Evolutionary conservation across 192 early-diverging fungal genomes (phyloP).

Genomic region (Backusella luteola): DNA sequence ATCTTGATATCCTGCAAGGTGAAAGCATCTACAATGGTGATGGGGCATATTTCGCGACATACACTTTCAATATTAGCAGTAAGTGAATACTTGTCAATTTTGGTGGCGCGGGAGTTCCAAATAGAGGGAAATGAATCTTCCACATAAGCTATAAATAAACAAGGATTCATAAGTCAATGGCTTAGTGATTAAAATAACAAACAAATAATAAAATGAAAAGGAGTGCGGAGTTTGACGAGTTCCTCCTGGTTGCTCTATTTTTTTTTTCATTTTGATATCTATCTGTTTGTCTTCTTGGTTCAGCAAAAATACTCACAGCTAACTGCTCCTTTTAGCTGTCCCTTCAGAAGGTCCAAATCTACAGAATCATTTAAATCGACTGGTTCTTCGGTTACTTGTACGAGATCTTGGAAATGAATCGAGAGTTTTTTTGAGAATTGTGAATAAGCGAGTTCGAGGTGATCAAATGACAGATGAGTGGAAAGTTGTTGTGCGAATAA

Average conservation of each 20-base stretch:
- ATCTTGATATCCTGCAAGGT: neutral
- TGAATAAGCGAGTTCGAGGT: slow-evolving; percentile 3
- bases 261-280: neutral
- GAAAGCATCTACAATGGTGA: neutral
- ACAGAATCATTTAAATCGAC: slow-evolving; percentile 2
- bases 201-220: neutral
- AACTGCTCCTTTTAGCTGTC: slow-evolving; percentile 10
- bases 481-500: neutral
- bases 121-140: slow-evolving; percentile 7
- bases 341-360: slow-evolving; percentile 5
- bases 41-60: neutral
- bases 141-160: slow-evolving; percentile 1
- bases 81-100: neutral
- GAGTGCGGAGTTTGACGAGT: neutral
- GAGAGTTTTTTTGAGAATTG: slow-evolving; percentile 3
- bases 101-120: slow-evolving; percentile 8
- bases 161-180: neutral
- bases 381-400: slow-evolving; percentile 9
- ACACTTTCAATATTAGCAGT: neutral
- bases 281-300: neutral
- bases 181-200: neutral
- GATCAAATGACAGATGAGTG: slow-evolving; percentile 7
- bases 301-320: neutral
- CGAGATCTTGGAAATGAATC: slow-evolving; percentile 9
- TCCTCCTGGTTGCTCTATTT: neutral